Base-by-base conservation (phyloP, 1,284 basidiomycete species). In the Ustilago shanxiensis region DNA sequence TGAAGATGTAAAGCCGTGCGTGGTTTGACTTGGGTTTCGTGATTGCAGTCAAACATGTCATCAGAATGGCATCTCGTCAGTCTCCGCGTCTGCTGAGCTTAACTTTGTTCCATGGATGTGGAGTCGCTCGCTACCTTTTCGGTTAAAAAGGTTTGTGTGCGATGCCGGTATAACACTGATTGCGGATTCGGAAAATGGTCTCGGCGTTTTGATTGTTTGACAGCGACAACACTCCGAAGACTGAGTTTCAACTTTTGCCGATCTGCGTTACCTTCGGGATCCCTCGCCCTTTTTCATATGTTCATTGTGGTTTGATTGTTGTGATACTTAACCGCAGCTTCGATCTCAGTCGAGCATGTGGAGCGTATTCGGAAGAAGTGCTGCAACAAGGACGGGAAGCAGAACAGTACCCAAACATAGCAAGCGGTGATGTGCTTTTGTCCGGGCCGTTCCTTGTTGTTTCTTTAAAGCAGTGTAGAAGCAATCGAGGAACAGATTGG, bases 1-100 rank as follows among this genome's bases (percentile, higher is more conserved):
- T 26, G 13, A 24, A 45, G 22, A n/a, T 51, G 49, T 24, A 52
- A 52, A 33, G 29, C 51, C 51, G 51, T 52, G 51, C 20, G 51
- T 11, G 5, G 31, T n/a, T 33, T n/a, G n/a, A n/a, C n/a, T n/a
- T n/a, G 29, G 14, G 50, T 24, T 28, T 33, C 2, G 28, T 51
- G 50, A 28, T 31, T 33, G 24, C 22, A 22, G n/a, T 20, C 24
- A 6, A 41, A 4, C 5, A 41, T 41, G 39, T 41, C 39, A 41
- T 41, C 39, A 41, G 20, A 47, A 14, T n/a, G 24, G 49, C 49
- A 28, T 51, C 28, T 47, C 22, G 44, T 26, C n/a, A 47, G n/a
- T 47, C n/a, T 26, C n/a, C n/a, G n/a, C n/a, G n/a, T n/a, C n/a
- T 47, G 44, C 44, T 47, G 20, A 47, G 44, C 44, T 47, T 20